These are phyloP conservation scores for Allium cepa DNA, from an alignment of 106 monocot genomes.

Conservation along the genomic window DNA sequence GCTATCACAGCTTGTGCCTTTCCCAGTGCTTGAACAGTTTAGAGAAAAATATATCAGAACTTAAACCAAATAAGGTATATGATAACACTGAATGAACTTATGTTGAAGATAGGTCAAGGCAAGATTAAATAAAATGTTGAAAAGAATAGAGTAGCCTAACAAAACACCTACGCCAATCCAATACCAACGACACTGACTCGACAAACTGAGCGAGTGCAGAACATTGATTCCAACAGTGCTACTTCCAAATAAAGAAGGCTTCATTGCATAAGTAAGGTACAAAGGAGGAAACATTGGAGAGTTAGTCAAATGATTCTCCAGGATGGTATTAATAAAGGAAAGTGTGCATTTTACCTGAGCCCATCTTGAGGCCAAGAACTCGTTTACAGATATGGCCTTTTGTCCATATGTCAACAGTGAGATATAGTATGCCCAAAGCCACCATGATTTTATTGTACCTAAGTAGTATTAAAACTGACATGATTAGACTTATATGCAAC, in stretches of 20 bases:
- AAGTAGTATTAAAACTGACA: neutral
- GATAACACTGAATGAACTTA: conserved; percentile 10
- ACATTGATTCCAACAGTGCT: conserved; percentile 27
- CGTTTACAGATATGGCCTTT: no score
- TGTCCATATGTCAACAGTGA: conserved; percentile 32
- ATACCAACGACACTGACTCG: no score
- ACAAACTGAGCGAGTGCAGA: no score
- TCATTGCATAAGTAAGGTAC: neutral
- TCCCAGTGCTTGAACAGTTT: no score
- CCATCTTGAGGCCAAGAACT: conserved; percentile 31
- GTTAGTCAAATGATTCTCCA: no score
- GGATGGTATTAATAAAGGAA: no score
- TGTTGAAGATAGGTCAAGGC: conserved; percentile 40
- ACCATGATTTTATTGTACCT: conserved; percentile 37
- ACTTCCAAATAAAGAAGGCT: conserved; percentile 28
- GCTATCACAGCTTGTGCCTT: no score
- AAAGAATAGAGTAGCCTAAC: no score
- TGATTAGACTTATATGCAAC: no score
- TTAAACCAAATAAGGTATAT: neutral
- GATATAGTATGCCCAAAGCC: conserved; percentile 29
- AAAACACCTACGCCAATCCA: no score
- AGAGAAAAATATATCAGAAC: no score
- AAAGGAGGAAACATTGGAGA: no score
- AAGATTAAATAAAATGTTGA: conserved; percentile 35
- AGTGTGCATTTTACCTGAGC: conserved; percentile 1